Evolutionary conservation across 805 yeast genomes (phyloP).

Genomic region (Nakazawaea ernobii): DNA sequence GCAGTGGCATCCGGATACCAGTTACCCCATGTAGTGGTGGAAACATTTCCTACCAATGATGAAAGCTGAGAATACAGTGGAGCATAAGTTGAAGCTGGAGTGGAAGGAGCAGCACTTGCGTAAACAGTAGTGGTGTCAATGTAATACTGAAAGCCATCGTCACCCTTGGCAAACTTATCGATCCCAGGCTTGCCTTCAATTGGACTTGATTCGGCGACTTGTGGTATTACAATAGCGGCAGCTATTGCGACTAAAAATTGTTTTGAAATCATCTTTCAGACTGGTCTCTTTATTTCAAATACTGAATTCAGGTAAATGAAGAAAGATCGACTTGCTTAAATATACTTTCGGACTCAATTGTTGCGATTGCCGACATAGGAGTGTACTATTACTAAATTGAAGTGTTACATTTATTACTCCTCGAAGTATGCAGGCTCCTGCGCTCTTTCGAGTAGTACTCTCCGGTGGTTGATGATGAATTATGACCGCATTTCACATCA

Average conservation of each 20-base stretch:
- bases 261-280: not conserved
- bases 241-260: not conserved
- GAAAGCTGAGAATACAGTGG: conserved; percentile 12
- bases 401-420: too few relatives aligned
- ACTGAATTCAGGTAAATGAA: too few relatives aligned
- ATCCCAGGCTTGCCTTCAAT: not conserved
- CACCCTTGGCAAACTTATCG: not conserved
- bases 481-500: too few relatives aligned
- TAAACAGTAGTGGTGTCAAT: conserved; percentile 5
- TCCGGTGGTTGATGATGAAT: too few relatives aligned
- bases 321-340: too few relatives aligned
- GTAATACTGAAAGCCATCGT: conserved; percentile 7
- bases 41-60: not conserved
- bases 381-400: too few relatives aligned
- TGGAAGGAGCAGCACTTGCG: conserved; percentile 4
- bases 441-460: too few relatives aligned
- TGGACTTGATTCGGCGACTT: not conserved
- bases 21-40: conserved; percentile 10
- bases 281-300: not conserved
- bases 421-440: too few relatives aligned
- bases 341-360: too few relatives aligned
- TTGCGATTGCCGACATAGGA: too few relatives aligned
- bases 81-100: conserved; percentile 17
- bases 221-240: not conserved
- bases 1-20: conserved; percentile 6